These are phyloP conservation scores for Periconia macrospinosa DNA, from an alignment of 2,329 filamentous ascomycete genomes.

Conservation along the genomic window DNA sequence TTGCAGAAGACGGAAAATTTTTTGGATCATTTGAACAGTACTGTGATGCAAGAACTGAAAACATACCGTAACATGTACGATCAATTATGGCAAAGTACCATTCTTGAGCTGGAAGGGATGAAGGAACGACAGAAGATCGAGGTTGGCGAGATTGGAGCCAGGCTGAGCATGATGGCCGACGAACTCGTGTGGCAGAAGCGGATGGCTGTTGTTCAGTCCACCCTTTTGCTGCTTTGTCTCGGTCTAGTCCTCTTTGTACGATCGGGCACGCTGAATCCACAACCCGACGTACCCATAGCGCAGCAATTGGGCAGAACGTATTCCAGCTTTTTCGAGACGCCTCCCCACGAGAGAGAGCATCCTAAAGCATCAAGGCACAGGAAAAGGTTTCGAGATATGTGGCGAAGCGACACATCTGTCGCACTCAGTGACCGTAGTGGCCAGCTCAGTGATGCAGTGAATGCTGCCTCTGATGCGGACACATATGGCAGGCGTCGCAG, in stretches of 20 bases:
- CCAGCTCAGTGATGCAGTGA: conserved; percentile 22
- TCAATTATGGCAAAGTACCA: conserved; percentile 93
- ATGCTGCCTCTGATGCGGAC: conserved; percentile 30
- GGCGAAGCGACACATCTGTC: conserved; percentile 36
- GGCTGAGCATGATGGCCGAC: conserved; percentile 88
- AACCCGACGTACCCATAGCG: conserved; percentile 48
- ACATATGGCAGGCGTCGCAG: conserved; percentile 34
- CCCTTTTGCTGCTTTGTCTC: conserved; percentile 83
- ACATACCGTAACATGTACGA: conserved; percentile 77
- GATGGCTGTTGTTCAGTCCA: conserved; percentile 89
- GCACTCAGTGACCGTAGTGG: conserved; percentile 37
- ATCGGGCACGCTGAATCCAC: conserved; percentile 37
- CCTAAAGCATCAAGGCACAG: conserved; percentile 26
- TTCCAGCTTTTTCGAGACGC: conserved; percentile 39
- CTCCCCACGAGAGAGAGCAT: conserved; percentile 39
- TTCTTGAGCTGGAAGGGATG: conserved; percentile 87
- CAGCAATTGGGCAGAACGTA: conserved; percentile 47
- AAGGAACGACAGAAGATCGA: conserved; percentile 82
- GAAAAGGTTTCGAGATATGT: conserved; percentile 34
- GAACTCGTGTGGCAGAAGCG: conserved; percentile 83
- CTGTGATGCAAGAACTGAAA: conserved; percentile 73
- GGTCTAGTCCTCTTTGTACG: conserved; percentile 78
- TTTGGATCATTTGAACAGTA: conserved; percentile 81
- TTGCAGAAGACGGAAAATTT: conserved; percentile 80
- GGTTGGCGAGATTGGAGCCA: conserved; percentile 75